A percentile compares a stretch with the other conserved stretches of the same genome.
Evolutionary conservation across 768 basidiomycete genomes (phyloP).

Genomic region (Imleria badia): DNA sequence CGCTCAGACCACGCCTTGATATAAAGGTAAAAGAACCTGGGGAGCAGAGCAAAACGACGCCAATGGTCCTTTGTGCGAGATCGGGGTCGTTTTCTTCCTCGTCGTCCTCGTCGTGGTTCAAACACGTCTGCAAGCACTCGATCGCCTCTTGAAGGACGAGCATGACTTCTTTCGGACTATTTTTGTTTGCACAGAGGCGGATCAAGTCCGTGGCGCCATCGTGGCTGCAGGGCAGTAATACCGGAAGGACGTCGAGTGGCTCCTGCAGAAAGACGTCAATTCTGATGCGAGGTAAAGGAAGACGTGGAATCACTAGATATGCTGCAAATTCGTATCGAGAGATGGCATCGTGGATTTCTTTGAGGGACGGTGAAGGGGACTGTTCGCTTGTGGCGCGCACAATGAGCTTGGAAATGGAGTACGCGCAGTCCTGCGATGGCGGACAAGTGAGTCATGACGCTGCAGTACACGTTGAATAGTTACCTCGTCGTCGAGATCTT

Average conservation of each 20-base stretch:
- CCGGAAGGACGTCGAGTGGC: constrained; percentile 38
- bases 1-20: neutral
- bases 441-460: neutral
- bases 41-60: constrained; percentile 19
- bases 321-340: constrained; percentile 11
- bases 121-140: constrained; percentile 29
- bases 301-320: constrained; percentile 16
- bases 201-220: constrained; percentile 35
- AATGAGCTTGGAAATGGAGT: constrained; percentile 20
- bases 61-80: constrained; percentile 13
- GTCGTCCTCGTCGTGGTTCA: constrained; percentile 18
- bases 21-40: constrained; percentile 17
- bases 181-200: constrained; percentile 26
- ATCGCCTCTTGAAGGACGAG: constrained; percentile 41
- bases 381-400: constrained; percentile 12
- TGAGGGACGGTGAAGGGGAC: constrained; percentile 10
- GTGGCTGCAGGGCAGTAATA: constrained; percentile 32
- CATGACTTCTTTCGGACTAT: constrained; percentile 42
- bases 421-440: constrained; percentile 17
- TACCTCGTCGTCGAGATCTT: constrained; percentile 28
- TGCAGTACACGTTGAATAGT: neutral
- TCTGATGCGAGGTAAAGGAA: neutral
- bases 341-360: constrained; percentile 16
- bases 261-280: constrained; percentile 31
- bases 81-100: constrained; percentile 10